Evolutionary conservation across 2,329 filamentous ascomycete species (phyloP), one percentile per base, ranked within the genome.

Genomic region (Xylariaceae sp.): DNA sequence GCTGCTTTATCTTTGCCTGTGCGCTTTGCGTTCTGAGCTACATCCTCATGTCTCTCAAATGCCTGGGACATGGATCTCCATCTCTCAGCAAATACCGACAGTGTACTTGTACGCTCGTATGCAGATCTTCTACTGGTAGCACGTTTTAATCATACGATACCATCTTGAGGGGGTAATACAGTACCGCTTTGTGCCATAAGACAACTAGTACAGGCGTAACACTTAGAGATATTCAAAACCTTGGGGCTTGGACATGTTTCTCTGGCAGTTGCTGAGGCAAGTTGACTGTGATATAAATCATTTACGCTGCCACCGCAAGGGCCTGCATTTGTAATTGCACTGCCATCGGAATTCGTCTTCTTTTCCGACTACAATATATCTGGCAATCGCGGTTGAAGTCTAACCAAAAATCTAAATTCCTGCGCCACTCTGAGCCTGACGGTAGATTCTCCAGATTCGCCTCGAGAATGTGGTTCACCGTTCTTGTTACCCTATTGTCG

Each of bases 21-120:
- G n/a, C n/a, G n/a, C n/a, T n/a, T n/a, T n/a, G n/a, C n/a, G n/a
- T n/a, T n/a, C n/a, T n/a, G n/a, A n/a, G n/a, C n/a, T n/a, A n/a
- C n/a, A n/a, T n/a, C n/a, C n/a, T n/a, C n/a, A n/a, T n/a, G n/a
- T n/a, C n/a, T n/a, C n/a, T n/a, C n/a, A n/a, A 43, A 51, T 54
- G 19, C 30, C 38, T 11, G 52, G 35, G 46, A 43, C 44, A 55
- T 19, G 18, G 22, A 35, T 15, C 12, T 6, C 18, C 19, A 19
- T 32, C 11, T 32, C 6, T 36, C 30, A 14, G 32, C 32, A 35
- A 14, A 35, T 35, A 10, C 14, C 17, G 27, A 27, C n/a, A 19
- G 40, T 51, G 17, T 36, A 41, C 18, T 45, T 44, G 31, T 31
- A 17, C 12, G 42, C 30, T 31, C 14, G 38, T 33, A 35, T 14